Evolutionary conservation across 352 stramenopile genomes (phyloP), one percentile per base, ranked within the genome.

Genomic region (Pythium aphanidermatum): DNA sequence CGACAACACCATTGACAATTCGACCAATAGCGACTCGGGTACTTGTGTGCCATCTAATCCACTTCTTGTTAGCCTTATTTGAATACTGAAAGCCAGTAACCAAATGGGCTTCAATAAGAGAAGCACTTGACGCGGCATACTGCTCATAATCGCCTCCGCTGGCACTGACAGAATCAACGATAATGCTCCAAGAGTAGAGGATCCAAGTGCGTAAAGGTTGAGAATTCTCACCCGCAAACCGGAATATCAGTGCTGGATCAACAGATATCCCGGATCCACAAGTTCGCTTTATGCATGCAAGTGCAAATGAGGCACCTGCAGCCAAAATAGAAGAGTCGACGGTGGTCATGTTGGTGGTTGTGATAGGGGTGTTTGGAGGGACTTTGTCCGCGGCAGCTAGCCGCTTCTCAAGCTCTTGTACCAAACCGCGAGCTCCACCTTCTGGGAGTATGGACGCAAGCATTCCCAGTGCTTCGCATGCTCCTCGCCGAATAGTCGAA

Each of bases 191-290:
- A 14, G 79, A 71, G 55, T 92, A 74, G 35, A 94, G 49, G 36
- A 88, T 83, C 82, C 79, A 94, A 11, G 77, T 86, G 10, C 82
- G 78, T n/a, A 92, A 28, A 19, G 82, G 82, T 43, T 94, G 80
- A 7, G 63, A 67, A 21, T 74, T 73, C 25, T 92, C 79, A 2
- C 66, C 58, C 1, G 72, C 71, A 58, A 90, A 78, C 0, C 70
- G 62, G 29, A 87, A 86, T 46, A 94, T 82, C 13, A 94, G 55
- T 6, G 63, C 64, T 3, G 77, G 84, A 43, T 94, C 80, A 7
- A 94, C 70, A 3, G 67, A 67, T n/a, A 90, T 73, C 3, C 74
- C 66, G 5, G 78, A 92, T 0, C 82, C 82, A 52, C 82, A 94
- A 30, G 55, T 55, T 16, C 82, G 68, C 39, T 92, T 94, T 20